phyloP scores from a whole-genome alignment of 352 stramenopile species.

The Aphanomyces euteiches region DNA sequence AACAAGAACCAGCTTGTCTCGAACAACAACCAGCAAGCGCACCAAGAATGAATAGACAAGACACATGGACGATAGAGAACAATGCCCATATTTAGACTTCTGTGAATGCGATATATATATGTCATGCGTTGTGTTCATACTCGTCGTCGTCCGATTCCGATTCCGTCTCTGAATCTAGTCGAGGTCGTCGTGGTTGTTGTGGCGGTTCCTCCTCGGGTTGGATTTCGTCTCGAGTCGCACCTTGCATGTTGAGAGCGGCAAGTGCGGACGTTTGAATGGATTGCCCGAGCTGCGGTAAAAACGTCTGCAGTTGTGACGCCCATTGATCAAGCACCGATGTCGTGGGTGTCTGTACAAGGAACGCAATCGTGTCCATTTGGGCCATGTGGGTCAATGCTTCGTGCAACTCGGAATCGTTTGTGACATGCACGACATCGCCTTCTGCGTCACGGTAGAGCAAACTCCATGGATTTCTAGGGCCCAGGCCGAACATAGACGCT shows the following conservation, averaged over 20 bases:
- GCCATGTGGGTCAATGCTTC: constrained; percentile 8
- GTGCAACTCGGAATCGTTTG: constrained; percentile 22
- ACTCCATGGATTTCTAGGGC: constrained; percentile 1
- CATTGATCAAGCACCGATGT: background rate
- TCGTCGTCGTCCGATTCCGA: constrained; percentile 27
- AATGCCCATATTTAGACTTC: background rate
- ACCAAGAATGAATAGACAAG: too few relatives aligned
- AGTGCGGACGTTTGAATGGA: background rate
- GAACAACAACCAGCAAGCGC: background rate
- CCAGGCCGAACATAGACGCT: constrained; percentile 7
- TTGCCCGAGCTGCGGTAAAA: background rate
- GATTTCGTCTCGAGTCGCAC: background rate
- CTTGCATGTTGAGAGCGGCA: background rate
- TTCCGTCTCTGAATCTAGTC: constrained; percentile 19
- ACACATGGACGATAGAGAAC: too few relatives aligned
- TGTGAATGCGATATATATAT: constrained; percentile 9
- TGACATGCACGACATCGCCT: constrained; percentile 20
- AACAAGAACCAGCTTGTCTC: constrained; percentile 13
- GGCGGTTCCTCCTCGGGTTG: background rate
- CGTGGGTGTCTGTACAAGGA: constrained; percentile 3
- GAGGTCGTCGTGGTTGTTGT: background rate
- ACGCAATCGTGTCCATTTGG: background rate
- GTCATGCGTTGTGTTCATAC: background rate
- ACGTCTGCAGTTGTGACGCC: background rate
- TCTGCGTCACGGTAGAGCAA: constrained; percentile 20